Evolutionary conservation across 129 eudicot species (phyloP).

Genomic region (Flaveria brownii): DNA sequence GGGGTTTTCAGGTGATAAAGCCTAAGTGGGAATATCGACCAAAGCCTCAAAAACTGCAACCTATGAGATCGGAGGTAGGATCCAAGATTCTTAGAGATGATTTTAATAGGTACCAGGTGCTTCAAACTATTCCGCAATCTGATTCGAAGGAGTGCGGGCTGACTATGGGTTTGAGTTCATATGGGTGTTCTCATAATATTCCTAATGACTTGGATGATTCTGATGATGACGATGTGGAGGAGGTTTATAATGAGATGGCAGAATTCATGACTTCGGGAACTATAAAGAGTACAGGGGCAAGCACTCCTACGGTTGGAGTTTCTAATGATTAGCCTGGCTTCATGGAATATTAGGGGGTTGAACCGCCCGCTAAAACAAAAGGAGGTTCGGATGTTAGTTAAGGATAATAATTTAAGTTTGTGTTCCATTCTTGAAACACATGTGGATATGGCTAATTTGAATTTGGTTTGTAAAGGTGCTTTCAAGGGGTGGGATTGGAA

Average conservation of each 20-base stretch:
- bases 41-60: too few species aligned
- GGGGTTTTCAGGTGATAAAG: background rate
- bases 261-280: background rate
- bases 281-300: background rate
- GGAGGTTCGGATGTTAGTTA: too few species aligned
- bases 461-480: background rate
- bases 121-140: too few species aligned
- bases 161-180: too few species aligned
- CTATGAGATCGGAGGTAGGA: background rate
- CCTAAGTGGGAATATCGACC: background rate
- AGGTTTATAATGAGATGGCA: background rate
- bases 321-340: background rate
- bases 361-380: background rate
- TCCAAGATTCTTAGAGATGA: background rate
- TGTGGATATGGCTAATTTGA: too few species aligned
- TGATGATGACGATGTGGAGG: background rate
- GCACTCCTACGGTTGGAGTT: background rate
- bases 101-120: background rate
- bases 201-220: too few species aligned
- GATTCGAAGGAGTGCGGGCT: background rate
- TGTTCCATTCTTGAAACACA: too few species aligned
- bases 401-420: too few species aligned
- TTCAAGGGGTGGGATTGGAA: background rate
- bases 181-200: too few species aligned
- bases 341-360: background rate